These are phyloP conservation scores for Medicago truncatula DNA, from an alignment of 306 rosid genomes.

Conservation along the genomic window DNA sequence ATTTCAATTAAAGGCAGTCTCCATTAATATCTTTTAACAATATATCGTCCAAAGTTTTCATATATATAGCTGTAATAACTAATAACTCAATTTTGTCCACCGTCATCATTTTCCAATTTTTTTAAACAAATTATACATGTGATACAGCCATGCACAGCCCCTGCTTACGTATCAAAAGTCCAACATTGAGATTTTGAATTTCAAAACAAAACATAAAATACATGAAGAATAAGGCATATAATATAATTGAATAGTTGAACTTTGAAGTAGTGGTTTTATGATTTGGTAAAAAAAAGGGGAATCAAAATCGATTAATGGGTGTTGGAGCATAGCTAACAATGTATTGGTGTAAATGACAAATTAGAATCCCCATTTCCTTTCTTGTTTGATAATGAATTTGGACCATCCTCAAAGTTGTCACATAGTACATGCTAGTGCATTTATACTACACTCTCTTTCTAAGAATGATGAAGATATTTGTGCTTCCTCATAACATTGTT, in stretches of 20 bases:
- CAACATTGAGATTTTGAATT: background rate
- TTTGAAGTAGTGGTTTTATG: no score
- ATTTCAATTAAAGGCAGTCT: no score
- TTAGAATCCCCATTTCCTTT: background rate
- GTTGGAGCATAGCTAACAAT: background rate
- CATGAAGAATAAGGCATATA: background rate
- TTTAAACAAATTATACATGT: background rate
- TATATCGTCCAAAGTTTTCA: background rate
- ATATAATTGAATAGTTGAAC: background rate
- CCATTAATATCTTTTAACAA: background rate
- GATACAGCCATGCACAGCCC: background rate
- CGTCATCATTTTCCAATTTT: background rate
- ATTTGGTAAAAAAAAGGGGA: background rate
- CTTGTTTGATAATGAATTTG: constrained; percentile 7
- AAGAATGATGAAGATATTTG: background rate
- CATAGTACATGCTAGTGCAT: background rate
- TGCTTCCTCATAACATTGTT: background rate
- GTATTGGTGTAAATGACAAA: background rate
- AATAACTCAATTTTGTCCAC: no score
- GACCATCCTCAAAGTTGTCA: background rate
- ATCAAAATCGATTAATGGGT: background rate
- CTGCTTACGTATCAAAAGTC: background rate
- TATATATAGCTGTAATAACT: background rate
- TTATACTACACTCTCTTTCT: background rate
- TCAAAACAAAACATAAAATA: background rate